Base-by-base conservation (phyloP, 257 asterid species). In the Ilex asprella region DNA sequence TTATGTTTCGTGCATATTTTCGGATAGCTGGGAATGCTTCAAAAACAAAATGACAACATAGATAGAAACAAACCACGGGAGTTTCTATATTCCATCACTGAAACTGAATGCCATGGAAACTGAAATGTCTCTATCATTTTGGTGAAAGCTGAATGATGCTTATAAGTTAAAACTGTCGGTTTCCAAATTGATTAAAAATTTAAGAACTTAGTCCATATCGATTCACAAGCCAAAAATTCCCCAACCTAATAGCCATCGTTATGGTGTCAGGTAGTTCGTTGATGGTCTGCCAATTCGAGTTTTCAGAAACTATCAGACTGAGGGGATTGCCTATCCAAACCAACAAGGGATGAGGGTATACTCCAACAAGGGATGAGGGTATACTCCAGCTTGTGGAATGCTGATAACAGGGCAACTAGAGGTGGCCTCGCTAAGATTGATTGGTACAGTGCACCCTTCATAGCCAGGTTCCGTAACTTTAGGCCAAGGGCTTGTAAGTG, bases 381-480 rank as follows among this genome's bases (percentile, higher is more conserved):
- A 10, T 62, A 62, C 67, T 50, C 59, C 1, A 62, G 59, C 59
- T 6, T 52, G 14, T 62, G 59, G 67, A 50, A 62, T 39, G 67
- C 67, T 2, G 59, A 62, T 30, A 39, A 62, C 58, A 50, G 67
- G 67, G 59, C 67, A 2, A 62, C 67, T 16, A 62, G 67, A 35
- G 67, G 47, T 14, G 59, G 59, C 30, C 67, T 62, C 13, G 67
- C 11, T 30, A 62, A 51, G 31, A 62, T 62, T 12, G 67, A 62
- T 10, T 50, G 67, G 67, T 46, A 29, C 58, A 62, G 55, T 11
- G 66, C 66, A 43, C 66, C 66, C 10, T 62, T 62, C 30, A 15
- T 62, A 16, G 66, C 66, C 30, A 50, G 21, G 30, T 62, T 12
- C 47, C 43, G 57, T 13, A 47, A 15, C 27, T 61, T 61, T 39